Evolutionary conservation across 495 filamentous ascomycete genomes (phyloP), one percentile per base, ranked within the genome.

Genomic region (Neurospora sp.): DNA sequence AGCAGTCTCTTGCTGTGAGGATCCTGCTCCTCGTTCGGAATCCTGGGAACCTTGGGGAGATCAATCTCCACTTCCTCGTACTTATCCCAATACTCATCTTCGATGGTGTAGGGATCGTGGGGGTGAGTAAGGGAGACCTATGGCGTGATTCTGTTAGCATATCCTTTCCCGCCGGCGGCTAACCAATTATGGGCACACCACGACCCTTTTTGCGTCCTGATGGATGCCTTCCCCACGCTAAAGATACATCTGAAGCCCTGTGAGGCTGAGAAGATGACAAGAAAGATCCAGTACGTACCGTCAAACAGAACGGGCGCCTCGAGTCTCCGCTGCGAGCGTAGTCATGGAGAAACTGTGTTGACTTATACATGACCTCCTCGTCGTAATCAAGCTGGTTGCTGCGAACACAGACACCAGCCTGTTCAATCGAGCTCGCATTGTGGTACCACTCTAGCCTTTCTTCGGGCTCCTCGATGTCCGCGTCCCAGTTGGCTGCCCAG

Each of bases 301-400:
- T 97, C 85, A 97, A 81, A 77, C 90, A 93, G 82, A 96, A 97
- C 10, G 93, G 93, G 38, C 93, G 88, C 40, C 85, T 85, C 69
- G 83, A 85, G 5, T 88, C 88, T 18, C 85, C 88, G 75, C 92
- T 87, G 5, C 93, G 90, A 27, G 93, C 92, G 74, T 93, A 88
- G 82, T 95, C 91, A 80, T 92, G 94, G 42, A 97, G 84, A 78
- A 93, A 97, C 81, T 95, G 93, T 41, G 86, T 90, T 8, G 91
- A 88, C 83, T 89, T 90, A 82, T 93, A 93, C 87, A 96, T 93
- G 76, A 96, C 93, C 81, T 97, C 93, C 82, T 96, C 93, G 76
- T 97, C 93, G 75, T 93, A 97, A 78, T 97, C 93, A n/a, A 97
- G 87, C 83, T 97, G 93, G 83, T 97, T 97, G 77, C 91, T 93